Evolutionary conservation across 2,329 filamentous ascomycete genomes (phyloP).

Genomic region (Passalora sequoiae): DNA sequence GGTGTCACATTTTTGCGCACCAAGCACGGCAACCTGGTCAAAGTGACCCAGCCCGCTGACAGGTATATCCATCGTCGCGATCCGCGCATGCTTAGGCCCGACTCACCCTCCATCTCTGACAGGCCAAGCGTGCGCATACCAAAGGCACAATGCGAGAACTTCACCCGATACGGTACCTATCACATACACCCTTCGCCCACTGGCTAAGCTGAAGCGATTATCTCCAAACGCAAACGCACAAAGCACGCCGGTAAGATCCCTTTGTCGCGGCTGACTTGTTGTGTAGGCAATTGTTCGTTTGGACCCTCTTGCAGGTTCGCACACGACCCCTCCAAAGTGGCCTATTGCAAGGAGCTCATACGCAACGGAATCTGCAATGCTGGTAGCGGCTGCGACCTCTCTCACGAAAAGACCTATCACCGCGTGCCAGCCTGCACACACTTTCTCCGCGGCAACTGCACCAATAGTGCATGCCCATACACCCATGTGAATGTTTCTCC

Average conservation of each 20-base stretch:
- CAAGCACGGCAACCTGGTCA: constrained; percentile 81
- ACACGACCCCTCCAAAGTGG: constrained; percentile 81
- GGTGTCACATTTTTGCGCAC: constrained; percentile 80
- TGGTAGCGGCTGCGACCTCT: constrained; percentile 80
- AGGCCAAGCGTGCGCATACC: constrained; percentile 13
- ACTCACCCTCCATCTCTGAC: constrained; percentile 5
- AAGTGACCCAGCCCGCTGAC: constrained; percentile 33
- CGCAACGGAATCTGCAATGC: constrained; percentile 71
- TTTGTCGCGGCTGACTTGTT: constrained; percentile 21
- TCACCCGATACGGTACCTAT: constrained; percentile 33
- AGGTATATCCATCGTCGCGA: constrained; percentile 18
- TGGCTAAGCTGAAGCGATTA: constrained; percentile 9
- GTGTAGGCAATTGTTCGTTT: constrained; percentile 73
- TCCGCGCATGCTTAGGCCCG: background rate
- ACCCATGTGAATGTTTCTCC: constrained; percentile 75
- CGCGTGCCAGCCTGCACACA: constrained; percentile 85
- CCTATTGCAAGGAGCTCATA: constrained; percentile 83
- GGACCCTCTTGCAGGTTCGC: constrained; percentile 73
- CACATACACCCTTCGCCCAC: constrained; percentile 8
- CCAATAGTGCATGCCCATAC: constrained; percentile 80
- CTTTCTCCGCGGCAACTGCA: constrained; percentile 84
- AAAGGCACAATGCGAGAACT: constrained; percentile 30
- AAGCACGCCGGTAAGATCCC: constrained; percentile 21
- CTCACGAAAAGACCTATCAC: constrained; percentile 77
- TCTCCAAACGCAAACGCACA: constrained; percentile 7